A percentile compares a stretch with the other conserved stretches of the same genome.
phyloP scores from a whole-genome alignment of 768 basidiomycete species.

The Phylloporus rhodoxanthus region DNA sequence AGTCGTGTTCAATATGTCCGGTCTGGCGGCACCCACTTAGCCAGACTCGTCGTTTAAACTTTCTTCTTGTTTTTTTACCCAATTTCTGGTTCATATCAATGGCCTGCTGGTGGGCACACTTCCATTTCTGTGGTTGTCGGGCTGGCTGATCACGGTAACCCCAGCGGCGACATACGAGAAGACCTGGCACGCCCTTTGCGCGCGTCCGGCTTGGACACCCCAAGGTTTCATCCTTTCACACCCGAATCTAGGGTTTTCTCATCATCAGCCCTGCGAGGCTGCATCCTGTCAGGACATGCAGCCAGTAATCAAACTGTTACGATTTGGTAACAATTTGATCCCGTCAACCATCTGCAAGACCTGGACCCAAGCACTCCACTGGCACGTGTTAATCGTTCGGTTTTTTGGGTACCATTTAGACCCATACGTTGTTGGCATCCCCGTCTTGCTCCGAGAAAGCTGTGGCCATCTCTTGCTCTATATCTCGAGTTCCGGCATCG shows the following conservation, averaged over 20 bases:
- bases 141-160: slow-evolving; percentile 8
- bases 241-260: slow-evolving; percentile 19
- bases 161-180: slow-evolving; percentile 16
- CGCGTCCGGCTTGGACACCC: slow-evolving; percentile 14
- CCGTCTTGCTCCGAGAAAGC: slow-evolving; percentile 10
- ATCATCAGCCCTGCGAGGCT: slow-evolving; percentile 19
- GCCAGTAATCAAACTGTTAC: slow-evolving; percentile 8
- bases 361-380: slow-evolving; percentile 25
- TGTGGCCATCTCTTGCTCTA: slow-evolving; percentile 11
- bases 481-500: slow-evolving; percentile 19
- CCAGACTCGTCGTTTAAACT: neutral
- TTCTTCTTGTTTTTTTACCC: slow-evolving; percentile 8
- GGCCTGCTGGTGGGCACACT: neutral
- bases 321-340: slow-evolving; percentile 23
- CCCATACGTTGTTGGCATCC: neutral
- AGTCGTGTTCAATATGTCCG: slow-evolving; percentile 1
- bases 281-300: slow-evolving; percentile 13
- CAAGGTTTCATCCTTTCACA: slow-evolving; percentile 18
- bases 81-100: slow-evolving; percentile 4
- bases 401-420: slow-evolving; percentile 7
- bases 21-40: neutral
- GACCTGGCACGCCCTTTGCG: slow-evolving; percentile 27
- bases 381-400: slow-evolving; percentile 22
- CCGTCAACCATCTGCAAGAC: slow-evolving; percentile 14
- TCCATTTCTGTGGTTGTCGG: slow-evolving; percentile 14